Conservation (phyloP, 75 land plant genomes). For the Cryptomeria japonica region DNA sequence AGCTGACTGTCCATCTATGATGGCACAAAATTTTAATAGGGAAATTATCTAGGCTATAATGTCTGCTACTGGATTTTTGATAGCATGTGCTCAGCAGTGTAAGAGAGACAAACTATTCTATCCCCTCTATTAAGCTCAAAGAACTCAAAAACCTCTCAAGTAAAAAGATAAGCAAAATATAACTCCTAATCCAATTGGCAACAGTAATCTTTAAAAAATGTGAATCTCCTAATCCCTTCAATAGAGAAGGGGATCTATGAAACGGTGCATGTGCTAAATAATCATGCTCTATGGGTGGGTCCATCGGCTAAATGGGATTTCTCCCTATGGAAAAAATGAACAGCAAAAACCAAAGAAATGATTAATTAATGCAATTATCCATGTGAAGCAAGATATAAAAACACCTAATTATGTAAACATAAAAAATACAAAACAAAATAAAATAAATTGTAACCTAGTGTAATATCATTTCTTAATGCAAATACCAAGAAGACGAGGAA, state of each 20-base stretch:
- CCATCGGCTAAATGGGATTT: neutral
- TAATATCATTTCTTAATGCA: neutral
- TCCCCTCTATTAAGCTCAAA: neutral
- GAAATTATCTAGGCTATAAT: neutral
- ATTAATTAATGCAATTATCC: neutral
- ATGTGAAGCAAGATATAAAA: neutral
- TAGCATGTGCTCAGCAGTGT: neutral
- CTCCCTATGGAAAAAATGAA: neutral
- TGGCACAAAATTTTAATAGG: neutral
- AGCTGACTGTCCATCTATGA: neutral
- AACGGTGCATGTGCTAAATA: neutral
- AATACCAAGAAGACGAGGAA: neutral
- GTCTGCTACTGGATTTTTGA: neutral
- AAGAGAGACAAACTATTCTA: neutral
- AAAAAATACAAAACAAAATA: neutral
- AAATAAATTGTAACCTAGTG: neutral
- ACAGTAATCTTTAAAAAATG: neutral
- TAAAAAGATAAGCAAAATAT: neutral
- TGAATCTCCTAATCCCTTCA: neutral
- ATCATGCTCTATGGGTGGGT: neutral
- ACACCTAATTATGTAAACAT: neutral
- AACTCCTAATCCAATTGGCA: neutral
- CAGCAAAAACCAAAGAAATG: neutral
- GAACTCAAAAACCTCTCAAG: neutral
- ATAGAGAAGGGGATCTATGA: neutral